phyloP scores from a whole-genome alignment of 163 green algal species.

The Coccomyxa subellipsoidea region DNA sequence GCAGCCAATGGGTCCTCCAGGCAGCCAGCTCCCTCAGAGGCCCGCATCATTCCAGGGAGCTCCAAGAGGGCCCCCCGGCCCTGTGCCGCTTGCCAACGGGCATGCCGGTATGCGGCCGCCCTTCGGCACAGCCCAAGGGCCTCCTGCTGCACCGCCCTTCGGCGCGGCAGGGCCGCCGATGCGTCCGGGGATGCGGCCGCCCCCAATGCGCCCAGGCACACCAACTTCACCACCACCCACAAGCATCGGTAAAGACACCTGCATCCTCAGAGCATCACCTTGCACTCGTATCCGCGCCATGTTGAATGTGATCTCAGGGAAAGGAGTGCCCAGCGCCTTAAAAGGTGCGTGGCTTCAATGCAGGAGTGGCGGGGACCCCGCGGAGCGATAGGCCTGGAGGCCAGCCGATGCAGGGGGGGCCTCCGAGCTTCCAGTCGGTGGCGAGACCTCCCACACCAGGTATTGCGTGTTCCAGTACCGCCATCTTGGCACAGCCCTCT shows the following conservation, averaged over 20 bases:
- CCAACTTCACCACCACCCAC: background rate
- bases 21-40: background rate
- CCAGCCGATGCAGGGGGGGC: background rate
- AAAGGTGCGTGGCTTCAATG: background rate
- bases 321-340: too few relatives aligned
- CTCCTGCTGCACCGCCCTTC: background rate
- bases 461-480: background rate
- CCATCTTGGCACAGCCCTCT: background rate
- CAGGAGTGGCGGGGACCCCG: background rate
- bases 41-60: background rate
- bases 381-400: background rate
- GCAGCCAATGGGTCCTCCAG: background rate
- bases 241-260: background rate
- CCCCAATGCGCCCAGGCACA: background rate
- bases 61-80: background rate
- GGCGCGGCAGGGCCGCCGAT: background rate
- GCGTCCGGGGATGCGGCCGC: background rate
- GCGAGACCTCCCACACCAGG: background rate
- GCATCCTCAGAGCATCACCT: too few relatives aligned
- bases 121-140: background rate
- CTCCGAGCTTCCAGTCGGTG: background rate
- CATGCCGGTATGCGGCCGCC: background rate
- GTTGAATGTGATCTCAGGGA: too few relatives aligned
- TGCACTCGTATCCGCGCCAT: too few relatives aligned
- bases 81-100: background rate